phyloP scores from a whole-genome alignment of 2,329 filamentous ascomycete genomes.

The Metarhizium rileyi region DNA sequence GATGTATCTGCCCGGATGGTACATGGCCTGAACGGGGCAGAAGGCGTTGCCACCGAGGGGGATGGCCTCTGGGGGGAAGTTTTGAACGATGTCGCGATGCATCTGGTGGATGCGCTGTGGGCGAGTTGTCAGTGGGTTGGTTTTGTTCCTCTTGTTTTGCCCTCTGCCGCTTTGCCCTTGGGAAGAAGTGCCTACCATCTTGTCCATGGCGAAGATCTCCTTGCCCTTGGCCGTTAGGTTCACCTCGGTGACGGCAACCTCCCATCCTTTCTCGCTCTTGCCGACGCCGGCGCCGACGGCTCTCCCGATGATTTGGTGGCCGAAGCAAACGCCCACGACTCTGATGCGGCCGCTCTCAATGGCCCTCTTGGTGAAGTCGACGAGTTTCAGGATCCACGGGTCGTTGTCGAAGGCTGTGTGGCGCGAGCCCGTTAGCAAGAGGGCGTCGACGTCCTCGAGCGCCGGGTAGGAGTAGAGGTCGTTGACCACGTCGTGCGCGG shows the following conservation, averaged over 20 bases:
- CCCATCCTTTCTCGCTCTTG: conserved; percentile 32
- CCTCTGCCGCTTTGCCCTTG: too few relatives aligned
- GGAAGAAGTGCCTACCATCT: conserved; percentile 16
- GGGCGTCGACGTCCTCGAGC: conserved; percentile 66
- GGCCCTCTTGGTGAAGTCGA: conserved; percentile 26
- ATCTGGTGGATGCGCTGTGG: conserved; percentile 33
- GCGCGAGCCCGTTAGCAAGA: conserved; percentile 72
- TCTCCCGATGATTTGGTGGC: conserved; percentile 37
- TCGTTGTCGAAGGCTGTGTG: conserved; percentile 33
- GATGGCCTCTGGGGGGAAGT: conserved; percentile 27
- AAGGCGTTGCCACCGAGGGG: conserved; percentile 31
- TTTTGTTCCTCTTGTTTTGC: neutral
- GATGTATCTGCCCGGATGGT: conserved; percentile 27
- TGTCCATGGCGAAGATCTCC: conserved; percentile 27
- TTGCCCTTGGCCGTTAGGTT: conserved; percentile 29
- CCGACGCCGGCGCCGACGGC: conserved; percentile 29
- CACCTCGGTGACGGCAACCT: conserved; percentile 33
- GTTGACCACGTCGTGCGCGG: conserved; percentile 61
- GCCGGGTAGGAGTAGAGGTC: conserved; percentile 58
- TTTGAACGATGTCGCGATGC: conserved; percentile 35
- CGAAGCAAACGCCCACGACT: conserved; percentile 41
- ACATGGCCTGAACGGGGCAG: conserved; percentile 34
- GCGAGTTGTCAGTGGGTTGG: neutral
- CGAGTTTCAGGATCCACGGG: conserved; percentile 33
- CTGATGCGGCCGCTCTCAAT: conserved; percentile 46